phyloP scores from a whole-genome alignment of 2,329 filamentous ascomycete species.

The Aspergillus sojae region DNA sequence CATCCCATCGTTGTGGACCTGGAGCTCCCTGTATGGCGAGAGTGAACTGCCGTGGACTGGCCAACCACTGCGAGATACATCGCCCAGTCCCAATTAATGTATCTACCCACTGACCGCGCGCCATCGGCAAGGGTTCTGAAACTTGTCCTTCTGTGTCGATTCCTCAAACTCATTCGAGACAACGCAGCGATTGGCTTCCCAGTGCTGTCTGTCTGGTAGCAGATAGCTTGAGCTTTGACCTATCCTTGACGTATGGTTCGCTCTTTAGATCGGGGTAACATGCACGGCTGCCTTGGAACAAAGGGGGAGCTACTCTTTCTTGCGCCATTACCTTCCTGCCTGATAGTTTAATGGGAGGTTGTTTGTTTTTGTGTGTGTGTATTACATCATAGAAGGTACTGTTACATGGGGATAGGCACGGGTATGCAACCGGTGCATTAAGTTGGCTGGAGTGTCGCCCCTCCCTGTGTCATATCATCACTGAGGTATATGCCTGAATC shows the following conservation, averaged over 20 bases:
- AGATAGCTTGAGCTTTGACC: constrained; percentile 20
- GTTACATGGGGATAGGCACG: constrained; percentile 1
- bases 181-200: constrained; percentile 9
- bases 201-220: constrained; percentile 7
- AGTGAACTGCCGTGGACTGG: neutral
- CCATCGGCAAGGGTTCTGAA: constrained; percentile 2
- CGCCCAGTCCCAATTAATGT: neutral
- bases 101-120: neutral
- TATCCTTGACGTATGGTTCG: constrained; percentile 14
- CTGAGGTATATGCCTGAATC: neutral
- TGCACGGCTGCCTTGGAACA: constrained; percentile 19
- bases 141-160: neutral
- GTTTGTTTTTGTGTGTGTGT: neutral
- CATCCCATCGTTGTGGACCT: constrained; percentile 85
- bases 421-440: constrained; percentile 1
- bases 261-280: constrained; percentile 1
- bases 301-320: neutral
- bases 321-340: neutral
- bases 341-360: neutral
- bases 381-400: constrained; percentile 5
- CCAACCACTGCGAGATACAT: neutral
- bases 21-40: constrained; percentile 55
- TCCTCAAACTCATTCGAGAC: constrained; percentile 1
- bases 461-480: neutral
- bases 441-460: neutral